Evolutionary conservation across 2,329 filamentous ascomycete species (phyloP).

Genomic region (Colletotrichum eremochloae): DNA sequence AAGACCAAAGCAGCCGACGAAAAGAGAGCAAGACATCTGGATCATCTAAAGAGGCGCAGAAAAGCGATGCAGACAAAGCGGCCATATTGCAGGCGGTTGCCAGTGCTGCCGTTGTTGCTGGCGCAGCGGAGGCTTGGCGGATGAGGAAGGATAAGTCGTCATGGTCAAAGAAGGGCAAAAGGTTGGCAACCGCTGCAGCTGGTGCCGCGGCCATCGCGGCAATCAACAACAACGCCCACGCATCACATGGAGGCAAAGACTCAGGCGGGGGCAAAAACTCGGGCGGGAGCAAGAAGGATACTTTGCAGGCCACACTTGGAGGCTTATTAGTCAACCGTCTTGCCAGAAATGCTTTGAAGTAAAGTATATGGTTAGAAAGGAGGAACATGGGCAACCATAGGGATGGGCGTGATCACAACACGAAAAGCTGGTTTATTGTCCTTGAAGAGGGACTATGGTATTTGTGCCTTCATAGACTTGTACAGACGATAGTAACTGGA

Average conservation of each 20-base stretch:
- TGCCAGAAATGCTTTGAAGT: conserved; percentile 6
- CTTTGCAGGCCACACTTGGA: conserved; percentile 38
- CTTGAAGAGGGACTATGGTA: neutral
- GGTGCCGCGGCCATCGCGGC: conserved; percentile 42
- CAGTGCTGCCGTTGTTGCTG: conserved; percentile 38
- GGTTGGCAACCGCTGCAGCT: conserved; percentile 40
- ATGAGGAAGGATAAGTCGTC: conserved; percentile 39
- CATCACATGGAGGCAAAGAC: conserved; percentile 9
- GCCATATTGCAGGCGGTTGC: conserved; percentile 38
- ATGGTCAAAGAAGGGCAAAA: conserved; percentile 38
- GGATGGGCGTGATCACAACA: neutral
- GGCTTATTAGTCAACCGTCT: conserved; percentile 40
- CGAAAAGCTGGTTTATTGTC: neutral
- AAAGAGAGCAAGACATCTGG: conserved; percentile 6
- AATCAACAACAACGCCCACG: conserved; percentile 29
- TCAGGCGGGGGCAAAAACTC: conserved; percentile 8
- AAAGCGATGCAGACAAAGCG: conserved; percentile 20
- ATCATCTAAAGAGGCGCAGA: neutral
- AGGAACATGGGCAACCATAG: neutral
- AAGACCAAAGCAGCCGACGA: neutral
- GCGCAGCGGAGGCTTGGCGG: conserved; percentile 40
- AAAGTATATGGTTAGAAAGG: neutral
- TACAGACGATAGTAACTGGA: neutral
- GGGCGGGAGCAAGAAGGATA: conserved; percentile 18
- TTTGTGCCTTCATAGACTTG: conserved; percentile 1